Base-by-base conservation (phyloP, 2,329 filamentous ascomycete genomes). In the Aspergillus novofumigatus region DNA sequence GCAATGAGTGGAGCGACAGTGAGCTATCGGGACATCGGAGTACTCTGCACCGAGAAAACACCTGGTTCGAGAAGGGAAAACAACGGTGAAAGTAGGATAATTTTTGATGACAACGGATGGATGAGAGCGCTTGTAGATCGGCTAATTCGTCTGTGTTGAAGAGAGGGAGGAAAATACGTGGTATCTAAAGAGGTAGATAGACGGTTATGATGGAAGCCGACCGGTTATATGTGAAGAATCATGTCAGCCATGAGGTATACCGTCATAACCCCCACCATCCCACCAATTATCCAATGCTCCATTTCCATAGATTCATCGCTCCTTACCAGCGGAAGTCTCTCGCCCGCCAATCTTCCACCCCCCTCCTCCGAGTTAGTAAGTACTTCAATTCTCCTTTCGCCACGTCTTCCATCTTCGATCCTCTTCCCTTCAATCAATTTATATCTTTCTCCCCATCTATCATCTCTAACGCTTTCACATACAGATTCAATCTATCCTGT, bases 21-120 rank as follows among this genome's bases (percentile, higher is more conserved):
- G 29, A 44, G 56, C 23, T 53, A 21, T 26, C 20, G 21, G 42
- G 42, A 14, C 21, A 51, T 57, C 70, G 70, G 70, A 72, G 69
- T 68, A 72, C 69, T 57, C 67, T 72, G 69, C 58, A 62, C 70
- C 70, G 70, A 58, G 50, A 53, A 54, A 56, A 54, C 32, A 17
- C 32, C 14, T 7, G 14, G 32, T 7, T 38, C 14, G 32, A 17
- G 32, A 38, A 38, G 5, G 14, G 5, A 38, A 17, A 14, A 7
- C 32, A 17, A 17, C 14, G 14, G 14, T 14, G 32, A 38, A 14
- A 38, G 32, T 1, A 14, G 14, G 32, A 38, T 38, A 17, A 17
- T 38, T 38, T 17, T 6, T 38, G 14, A 38, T 38, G 32, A 17
- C 32, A 17, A 5, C 3, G 14, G 32, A 38, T 38, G 32, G 14